Percentiles rank a stretch among this genome's conserved stretches.
These are phyloP conservation scores for Apiospora malaysiana DNA, from an alignment of 2,329 filamentous ascomycete species.

Conservation along the genomic window DNA sequence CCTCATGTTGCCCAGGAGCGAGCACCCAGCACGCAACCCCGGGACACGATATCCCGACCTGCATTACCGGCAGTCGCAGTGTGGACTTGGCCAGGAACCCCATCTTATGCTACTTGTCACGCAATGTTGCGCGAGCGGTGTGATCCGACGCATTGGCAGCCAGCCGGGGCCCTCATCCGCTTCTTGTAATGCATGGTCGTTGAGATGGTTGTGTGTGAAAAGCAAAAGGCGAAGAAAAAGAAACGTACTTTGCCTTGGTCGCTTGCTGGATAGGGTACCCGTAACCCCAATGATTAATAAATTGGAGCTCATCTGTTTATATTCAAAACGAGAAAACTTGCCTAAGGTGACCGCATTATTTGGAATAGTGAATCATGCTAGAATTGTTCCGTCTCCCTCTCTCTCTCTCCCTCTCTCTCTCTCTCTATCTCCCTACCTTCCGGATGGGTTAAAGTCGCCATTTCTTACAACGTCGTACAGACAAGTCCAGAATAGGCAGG, in stretches of 20 bases:
- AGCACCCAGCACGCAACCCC: neutral
- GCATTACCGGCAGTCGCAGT: neutral
- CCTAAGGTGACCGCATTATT: neutral
- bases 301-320: too few species aligned
- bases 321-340: too few species aligned
- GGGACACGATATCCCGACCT: neutral
- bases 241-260: neutral
- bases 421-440: neutral
- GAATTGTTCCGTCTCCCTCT: too few species aligned
- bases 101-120: neutral
- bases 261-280: neutral
- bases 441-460: neutral
- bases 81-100: neutral
- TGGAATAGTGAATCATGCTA: too few species aligned
- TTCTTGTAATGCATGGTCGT: neutral
- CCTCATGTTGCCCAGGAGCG: neutral
- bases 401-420: too few species aligned
- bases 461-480: neutral
- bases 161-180: conserved; percentile 5
- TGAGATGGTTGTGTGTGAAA: conserved; percentile 5
- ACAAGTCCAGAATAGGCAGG: neutral
- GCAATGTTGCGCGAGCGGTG: conserved; percentile 11
- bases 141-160: conserved; percentile 16
- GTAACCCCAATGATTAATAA: neutral
- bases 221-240: neutral